These are phyloP conservation scores for Gonium pectorale DNA, from an alignment of 139 green algal species.

Conservation along the genomic window DNA sequence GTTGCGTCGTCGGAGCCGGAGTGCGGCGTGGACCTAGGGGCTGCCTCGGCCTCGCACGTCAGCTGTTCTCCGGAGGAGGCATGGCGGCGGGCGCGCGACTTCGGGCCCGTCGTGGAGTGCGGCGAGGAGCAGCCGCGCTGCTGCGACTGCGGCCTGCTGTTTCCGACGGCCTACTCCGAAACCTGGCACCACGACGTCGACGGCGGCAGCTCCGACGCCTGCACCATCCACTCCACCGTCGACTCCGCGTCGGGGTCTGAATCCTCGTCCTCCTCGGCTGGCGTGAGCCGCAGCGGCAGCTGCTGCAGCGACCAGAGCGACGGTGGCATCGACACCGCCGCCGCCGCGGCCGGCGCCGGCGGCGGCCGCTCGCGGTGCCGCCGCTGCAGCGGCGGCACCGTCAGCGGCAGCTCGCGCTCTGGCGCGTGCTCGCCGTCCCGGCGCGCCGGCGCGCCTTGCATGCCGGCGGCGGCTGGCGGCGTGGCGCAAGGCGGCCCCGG, in stretches of 20 bases:
- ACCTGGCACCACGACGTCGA: neutral
- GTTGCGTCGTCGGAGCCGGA: no score
- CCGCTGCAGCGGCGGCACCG: neutral
- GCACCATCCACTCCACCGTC: neutral
- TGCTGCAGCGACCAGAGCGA: slow-evolving; percentile 24
- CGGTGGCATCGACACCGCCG: neutral
- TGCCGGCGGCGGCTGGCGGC: no score
- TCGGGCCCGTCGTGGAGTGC: neutral
- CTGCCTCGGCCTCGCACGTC: neutral
- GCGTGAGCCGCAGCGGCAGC: slow-evolving; percentile 15
- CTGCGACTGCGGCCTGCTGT: neutral
- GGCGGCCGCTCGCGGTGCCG: neutral
- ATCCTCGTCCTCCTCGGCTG: neutral
- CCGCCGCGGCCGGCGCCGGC: neutral
- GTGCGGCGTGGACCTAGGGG: slow-evolving; percentile 30
- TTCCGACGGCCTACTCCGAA: neutral
- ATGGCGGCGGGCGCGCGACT: neutral
- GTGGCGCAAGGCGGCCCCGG: no score
- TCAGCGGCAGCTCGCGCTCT: neutral
- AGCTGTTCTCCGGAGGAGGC: slow-evolving; percentile 9
- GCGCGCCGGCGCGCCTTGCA: no score
- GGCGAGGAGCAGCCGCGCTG: neutral
- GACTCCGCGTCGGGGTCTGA: neutral
- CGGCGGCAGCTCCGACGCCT: neutral
- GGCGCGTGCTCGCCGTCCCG: no score